These are phyloP conservation scores for Solanum stenotomum DNA, from an alignment of 257 asterid species.

Conservation along the genomic window DNA sequence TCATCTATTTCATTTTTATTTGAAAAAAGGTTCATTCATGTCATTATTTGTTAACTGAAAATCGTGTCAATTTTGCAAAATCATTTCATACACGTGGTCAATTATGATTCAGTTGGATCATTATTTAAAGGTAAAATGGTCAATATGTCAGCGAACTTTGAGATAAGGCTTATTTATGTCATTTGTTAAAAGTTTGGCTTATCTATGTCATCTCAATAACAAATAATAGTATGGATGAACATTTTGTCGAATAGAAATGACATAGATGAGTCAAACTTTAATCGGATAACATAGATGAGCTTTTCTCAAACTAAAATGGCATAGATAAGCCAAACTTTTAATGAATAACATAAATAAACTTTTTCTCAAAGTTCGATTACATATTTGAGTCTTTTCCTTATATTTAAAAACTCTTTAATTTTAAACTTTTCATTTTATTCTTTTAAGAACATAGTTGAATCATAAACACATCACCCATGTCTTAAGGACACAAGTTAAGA, in stretches of 20 bases:
- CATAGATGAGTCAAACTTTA: not conserved
- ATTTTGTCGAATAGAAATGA: too few species aligned
- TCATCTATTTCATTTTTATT: too few species aligned
- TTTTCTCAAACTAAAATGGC: not conserved
- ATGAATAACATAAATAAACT: too few species aligned
- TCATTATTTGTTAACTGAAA: not conserved
- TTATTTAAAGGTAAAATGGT: not conserved
- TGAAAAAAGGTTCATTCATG: not conserved
- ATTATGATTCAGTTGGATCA: too few species aligned
- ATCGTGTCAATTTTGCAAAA: too few species aligned
- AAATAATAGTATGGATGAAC: too few species aligned
- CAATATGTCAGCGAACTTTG: not conserved
- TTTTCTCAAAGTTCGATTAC: too few species aligned
- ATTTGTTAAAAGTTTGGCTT: too few species aligned
- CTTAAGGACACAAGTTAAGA: not conserved
- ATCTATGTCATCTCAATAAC: not conserved
- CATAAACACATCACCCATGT: not conserved
- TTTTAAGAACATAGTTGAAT: not conserved
- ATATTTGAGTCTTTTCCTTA: too few species aligned
- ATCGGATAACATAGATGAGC: not conserved
- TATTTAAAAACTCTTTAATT: not conserved
- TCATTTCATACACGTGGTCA: not conserved
- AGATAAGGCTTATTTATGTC: not conserved
- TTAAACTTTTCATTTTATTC: not conserved
- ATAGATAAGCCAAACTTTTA: too few species aligned